Conservation (phyloP, 2,329 filamentous ascomycete genomes). For the Clarireedia hainanense region DNA sequence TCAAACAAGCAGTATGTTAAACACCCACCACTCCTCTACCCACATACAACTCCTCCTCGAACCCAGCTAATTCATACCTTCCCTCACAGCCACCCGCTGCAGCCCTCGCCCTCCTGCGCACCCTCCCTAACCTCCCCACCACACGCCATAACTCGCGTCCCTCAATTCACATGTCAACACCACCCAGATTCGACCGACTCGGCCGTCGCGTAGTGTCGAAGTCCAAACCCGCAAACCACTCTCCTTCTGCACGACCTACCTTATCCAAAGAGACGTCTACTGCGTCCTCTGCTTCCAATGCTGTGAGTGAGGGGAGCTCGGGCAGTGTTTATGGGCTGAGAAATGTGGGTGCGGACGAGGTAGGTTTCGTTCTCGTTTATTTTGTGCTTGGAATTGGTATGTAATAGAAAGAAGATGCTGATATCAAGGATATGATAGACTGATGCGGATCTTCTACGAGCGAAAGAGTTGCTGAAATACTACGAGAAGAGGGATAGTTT, state of each 20-base stretch:
- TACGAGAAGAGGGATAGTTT: constrained; percentile 4
- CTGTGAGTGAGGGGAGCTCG: not conserved
- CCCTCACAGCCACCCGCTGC: not conserved
- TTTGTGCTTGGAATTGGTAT: not conserved
- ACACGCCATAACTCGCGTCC: not conserved
- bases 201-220: not conserved
- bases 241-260: not conserved
- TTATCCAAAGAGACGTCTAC: not conserved
- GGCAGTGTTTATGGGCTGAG: not conserved
- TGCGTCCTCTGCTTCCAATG: not conserved
- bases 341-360: not conserved
- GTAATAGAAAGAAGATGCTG: not conserved
- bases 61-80: not conserved
- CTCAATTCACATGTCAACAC: not conserved
- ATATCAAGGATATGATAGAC: not conserved
- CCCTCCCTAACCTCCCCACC: not conserved
- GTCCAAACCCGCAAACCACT: not conserved
- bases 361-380: not conserved
- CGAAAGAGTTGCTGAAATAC: constrained; percentile 1
- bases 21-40: not conserved
- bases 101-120: not conserved
- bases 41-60: not conserved
- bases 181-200: not conserved
- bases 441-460: not conserved
- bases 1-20: constrained; percentile 7